Evolutionary conservation across 495 filamentous ascomycete species (phyloP).

Genomic region (Penicillium subrubescens): DNA sequence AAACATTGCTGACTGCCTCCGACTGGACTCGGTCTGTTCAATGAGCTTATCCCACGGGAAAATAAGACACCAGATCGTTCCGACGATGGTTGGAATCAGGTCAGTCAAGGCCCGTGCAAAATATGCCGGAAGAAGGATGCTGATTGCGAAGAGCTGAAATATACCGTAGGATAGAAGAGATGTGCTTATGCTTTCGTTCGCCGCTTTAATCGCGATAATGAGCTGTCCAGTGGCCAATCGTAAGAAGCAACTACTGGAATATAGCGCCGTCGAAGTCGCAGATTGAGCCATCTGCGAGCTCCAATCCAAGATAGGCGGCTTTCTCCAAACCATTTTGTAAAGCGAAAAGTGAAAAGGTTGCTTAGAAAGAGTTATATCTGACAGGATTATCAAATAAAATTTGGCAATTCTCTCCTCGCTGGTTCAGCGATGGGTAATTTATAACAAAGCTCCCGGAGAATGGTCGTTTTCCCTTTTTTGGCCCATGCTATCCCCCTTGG

Average conservation of each 20-base stretch:
- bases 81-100: neutral
- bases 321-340: neutral
- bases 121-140: neutral
- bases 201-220: neutral
- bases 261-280: neutral
- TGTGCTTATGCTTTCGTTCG: constrained; percentile 1
- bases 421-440: no score
- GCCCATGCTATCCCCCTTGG: no score
- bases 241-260: neutral
- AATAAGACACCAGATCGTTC: constrained; percentile 2
- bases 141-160: constrained; percentile 1
- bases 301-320: neutral
- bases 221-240: neutral
- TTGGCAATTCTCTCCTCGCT: no score
- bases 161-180: neutral
- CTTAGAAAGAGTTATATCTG: no score
- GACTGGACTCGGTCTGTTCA: neutral
- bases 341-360: no score
- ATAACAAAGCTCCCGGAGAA: no score
- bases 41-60: constrained; percentile 3
- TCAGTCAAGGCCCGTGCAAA: neutral
- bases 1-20: neutral
- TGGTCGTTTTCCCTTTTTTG: no score
- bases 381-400: no score
- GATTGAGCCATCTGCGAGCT: neutral